Evolutionary conservation across 1,284 basidiomycete genomes (phyloP), one percentile per base, ranked within the genome.

Genomic region (Rhodotorula sp.): DNA sequence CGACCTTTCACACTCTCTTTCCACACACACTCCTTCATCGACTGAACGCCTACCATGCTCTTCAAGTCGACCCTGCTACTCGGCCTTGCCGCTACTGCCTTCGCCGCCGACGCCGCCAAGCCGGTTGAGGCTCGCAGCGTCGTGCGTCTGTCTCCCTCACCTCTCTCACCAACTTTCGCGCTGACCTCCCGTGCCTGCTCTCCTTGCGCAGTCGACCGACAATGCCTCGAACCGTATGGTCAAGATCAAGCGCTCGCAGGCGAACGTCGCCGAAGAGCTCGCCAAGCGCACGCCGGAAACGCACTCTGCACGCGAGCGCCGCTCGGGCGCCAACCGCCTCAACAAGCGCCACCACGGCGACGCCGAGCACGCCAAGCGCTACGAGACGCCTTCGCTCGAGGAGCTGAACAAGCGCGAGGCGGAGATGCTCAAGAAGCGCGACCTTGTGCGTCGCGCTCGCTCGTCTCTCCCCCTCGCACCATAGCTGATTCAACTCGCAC

Each of bases 341-440:
- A 44, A 58, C 46, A 58, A 65, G 64, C 56, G 64, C 36, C 44
- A 65, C 48, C 56, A 51, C 37, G 46, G 56, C 56, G 64, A 64
- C 44, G 13, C 12, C 0, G 27, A 5, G 19, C 48, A 32, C 41
- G 46, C 44, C 44, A 61, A 61, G 60, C 60, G 60, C 36, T 19
- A 50, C 48, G 48, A 50, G 48, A n/a, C 48, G 55, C 55, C 55
- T 9, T 37, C 55, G 4, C 55, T 37, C 17, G 55, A 56, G 29
- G 55, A 56, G 55, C 55, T 56, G 36, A 56, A 36, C 48, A 50
- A 50, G 48, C 48, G 48, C 48, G 48, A 50, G 48, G 48, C 15
- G 8, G 48, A 50, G 10, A 50, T 27, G 48, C 25, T 50, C 27
- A 27, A 27, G 25, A 54, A 54, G 53, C 53, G 53, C 37, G 56